Evolutionary conservation across 306 rosid genomes (phyloP).

Genomic region (Ceratonia siliqua): DNA sequence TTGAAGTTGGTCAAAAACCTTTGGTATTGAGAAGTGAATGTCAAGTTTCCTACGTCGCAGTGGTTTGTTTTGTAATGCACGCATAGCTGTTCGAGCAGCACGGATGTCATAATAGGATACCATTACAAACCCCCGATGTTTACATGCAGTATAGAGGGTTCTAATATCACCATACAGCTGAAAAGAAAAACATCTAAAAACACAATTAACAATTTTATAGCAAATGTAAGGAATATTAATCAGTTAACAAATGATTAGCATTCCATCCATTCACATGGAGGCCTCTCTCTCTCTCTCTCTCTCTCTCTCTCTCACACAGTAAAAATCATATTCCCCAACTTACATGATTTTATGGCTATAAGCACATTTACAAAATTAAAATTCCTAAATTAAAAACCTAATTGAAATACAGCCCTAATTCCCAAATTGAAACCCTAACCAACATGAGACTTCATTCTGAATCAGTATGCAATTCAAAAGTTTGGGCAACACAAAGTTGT

Average conservation of each 20-base stretch:
- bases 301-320: not conserved
- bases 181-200: slow-evolving; percentile 20
- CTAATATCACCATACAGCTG: slow-evolving; percentile 85
- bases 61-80: slow-evolving; percentile 59
- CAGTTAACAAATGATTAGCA: not conserved
- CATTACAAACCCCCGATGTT: slow-evolving; percentile 73
- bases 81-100: slow-evolving; percentile 83
- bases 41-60: slow-evolving; percentile 67
- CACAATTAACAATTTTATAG: not conserved
- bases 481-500: not conserved
- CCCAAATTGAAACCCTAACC: too few species aligned
- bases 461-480: too few species aligned
- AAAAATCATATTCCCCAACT: too few species aligned
- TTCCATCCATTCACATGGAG: not conserved
- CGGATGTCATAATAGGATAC: slow-evolving; percentile 79
- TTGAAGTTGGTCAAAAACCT: slow-evolving; percentile 44
- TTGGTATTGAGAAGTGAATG: slow-evolving; percentile 75
- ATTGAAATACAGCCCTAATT: too few species aligned
- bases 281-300: not conserved
- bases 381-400: too few species aligned
- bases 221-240: not conserved
- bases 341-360: too few species aligned
- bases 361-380: too few species aligned
- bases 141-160: slow-evolving; percentile 69
- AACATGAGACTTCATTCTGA: too few species aligned